These are phyloP conservation scores for Annulohypoxylon moriforme DNA, from an alignment of 495 filamentous ascomycete genomes.

Conservation along the genomic window DNA sequence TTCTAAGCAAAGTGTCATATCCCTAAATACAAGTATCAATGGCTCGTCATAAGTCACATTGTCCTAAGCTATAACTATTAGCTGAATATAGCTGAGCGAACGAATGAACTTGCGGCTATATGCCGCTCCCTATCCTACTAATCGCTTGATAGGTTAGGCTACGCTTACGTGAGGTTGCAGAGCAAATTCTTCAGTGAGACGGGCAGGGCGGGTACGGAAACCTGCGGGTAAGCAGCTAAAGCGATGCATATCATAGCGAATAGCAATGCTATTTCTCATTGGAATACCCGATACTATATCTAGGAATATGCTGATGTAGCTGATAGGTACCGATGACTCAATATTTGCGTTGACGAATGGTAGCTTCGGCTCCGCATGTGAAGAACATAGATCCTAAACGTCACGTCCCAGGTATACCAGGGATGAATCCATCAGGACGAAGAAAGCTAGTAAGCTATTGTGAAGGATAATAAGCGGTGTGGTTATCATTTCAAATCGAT, in stretches of 20 bases:
- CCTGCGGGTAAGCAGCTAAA: constrained; percentile 24
- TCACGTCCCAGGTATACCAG: neutral
- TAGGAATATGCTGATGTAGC: neutral
- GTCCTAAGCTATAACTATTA: neutral
- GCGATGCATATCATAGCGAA: constrained; percentile 18
- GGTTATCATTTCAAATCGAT: constrained; percentile 16
- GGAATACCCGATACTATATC: neutral
- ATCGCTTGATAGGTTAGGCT: neutral
- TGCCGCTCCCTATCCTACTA: neutral
- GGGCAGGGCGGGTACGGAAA: constrained; percentile 8
- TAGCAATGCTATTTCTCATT: neutral
- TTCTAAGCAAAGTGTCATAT: neutral
- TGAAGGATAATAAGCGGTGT: constrained; percentile 31
- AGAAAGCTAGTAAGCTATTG: neutral
- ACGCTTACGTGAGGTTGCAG: constrained; percentile 18
- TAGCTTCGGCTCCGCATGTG: neutral
- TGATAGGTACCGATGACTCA: constrained; percentile 15
- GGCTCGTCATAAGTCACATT: neutral
- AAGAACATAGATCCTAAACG: neutral
- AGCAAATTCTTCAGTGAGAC: constrained; percentile 18
- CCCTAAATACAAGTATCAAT: neutral
- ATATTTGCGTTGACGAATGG: neutral
- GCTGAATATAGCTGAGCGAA: neutral
- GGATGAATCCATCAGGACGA: neutral
- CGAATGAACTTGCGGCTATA: constrained; percentile 6